Conservation (phyloP, 768 basidiomycete genomes). For the Mycena amicta region DNA sequence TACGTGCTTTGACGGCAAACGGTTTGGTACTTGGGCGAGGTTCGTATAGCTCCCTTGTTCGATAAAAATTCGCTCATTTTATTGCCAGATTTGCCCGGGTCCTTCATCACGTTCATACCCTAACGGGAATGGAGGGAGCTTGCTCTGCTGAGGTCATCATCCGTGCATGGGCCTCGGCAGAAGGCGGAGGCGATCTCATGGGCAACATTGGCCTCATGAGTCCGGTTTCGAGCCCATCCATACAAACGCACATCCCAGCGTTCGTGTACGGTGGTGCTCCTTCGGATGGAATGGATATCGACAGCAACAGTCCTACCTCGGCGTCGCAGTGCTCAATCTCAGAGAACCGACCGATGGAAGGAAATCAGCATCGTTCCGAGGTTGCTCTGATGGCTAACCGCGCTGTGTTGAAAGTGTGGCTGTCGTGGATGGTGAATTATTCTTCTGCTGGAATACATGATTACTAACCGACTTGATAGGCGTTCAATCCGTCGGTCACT, state of each 20-base stretch:
- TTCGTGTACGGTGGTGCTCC: background rate
- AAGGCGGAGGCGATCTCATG: background rate
- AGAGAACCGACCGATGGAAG: background rate
- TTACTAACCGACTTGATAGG: background rate
- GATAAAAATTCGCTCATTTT: background rate
- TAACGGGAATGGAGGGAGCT: constrained; percentile 4
- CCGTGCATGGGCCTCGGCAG: constrained; percentile 7
- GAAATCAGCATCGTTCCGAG: constrained; percentile 3
- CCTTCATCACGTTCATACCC: background rate
- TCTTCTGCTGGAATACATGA: background rate
- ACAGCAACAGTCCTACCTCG: background rate
- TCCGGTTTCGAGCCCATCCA: background rate
- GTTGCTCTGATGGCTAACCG: constrained; percentile 10
- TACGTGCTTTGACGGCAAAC: background rate
- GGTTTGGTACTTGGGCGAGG: constrained; percentile 14
- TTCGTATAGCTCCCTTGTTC: background rate
- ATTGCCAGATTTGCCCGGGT: constrained; percentile 9
- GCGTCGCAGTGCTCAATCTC: background rate
- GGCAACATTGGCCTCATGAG: background rate
- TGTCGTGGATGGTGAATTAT: constrained; percentile 20
- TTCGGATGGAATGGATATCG: background rate
- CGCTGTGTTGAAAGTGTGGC: constrained; percentile 14
- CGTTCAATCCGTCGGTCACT: background rate
- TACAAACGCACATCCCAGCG: background rate
- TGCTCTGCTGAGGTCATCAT: constrained; percentile 7